phyloP scores from a whole-genome alignment of 2,329 filamentous ascomycete species.

The Dactylonectria macrodidyma region DNA sequence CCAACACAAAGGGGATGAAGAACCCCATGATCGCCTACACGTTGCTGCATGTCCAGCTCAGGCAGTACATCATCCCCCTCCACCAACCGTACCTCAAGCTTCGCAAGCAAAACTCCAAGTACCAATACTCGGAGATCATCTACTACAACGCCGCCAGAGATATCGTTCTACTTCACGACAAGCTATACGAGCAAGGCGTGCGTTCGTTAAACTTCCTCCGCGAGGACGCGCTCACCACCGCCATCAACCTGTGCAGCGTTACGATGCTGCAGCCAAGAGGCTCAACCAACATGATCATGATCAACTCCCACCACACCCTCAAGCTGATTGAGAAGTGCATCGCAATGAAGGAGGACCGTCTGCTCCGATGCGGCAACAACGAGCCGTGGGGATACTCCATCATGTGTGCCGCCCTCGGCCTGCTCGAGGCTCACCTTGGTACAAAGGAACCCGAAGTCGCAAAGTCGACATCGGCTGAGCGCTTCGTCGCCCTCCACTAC shows the following conservation, averaged over 20 bases:
- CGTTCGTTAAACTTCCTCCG: constrained; percentile 72
- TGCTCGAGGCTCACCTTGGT: constrained; percentile 72
- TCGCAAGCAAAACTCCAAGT: constrained; percentile 72
- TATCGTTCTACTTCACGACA: constrained; percentile 74
- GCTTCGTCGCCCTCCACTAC: constrained; percentile 72
- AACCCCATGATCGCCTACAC: constrained; percentile 73
- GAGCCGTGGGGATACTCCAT: constrained; percentile 76
- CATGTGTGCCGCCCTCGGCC: constrained; percentile 72
- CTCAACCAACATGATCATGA: constrained; percentile 74
- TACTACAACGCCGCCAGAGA: constrained; percentile 75
- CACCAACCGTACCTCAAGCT: constrained; percentile 74
- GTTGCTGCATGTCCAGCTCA: constrained; percentile 71
- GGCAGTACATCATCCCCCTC: constrained; percentile 74
- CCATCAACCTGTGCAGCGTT: constrained; percentile 73
- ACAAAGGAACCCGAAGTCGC: constrained; percentile 70
- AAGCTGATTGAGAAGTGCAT: constrained; percentile 74
- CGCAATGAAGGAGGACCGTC: constrained; percentile 72
- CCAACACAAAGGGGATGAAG: constrained; percentile 59
- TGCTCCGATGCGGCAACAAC: constrained; percentile 74
- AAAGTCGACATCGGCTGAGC: constrained; percentile 71
- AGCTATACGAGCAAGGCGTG: constrained; percentile 71
- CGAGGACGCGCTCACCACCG: constrained; percentile 72
- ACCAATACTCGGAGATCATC: constrained; percentile 74
- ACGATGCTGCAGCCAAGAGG: constrained; percentile 72
- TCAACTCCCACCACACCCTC: constrained; percentile 72